A percentile compares a stretch with the other conserved stretches of the same genome.
phyloP scores from a whole-genome alignment of 805 yeast species.

The Yarrowia sp. region DNA sequence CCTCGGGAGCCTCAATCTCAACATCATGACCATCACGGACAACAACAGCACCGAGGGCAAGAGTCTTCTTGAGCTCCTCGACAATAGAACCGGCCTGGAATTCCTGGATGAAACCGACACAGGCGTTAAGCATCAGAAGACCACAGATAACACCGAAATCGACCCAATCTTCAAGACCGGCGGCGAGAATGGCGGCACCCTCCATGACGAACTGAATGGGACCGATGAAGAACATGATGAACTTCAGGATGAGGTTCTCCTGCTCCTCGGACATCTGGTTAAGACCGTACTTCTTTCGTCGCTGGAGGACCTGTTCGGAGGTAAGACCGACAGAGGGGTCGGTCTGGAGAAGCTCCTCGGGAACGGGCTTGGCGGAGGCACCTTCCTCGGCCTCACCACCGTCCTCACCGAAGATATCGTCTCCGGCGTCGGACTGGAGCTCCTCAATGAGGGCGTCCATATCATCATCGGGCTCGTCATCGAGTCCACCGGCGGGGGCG shows the following conservation, averaged over 20 bases:
- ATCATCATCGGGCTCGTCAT: slow-evolving; percentile 63
- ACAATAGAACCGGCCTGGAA: slow-evolving; percentile 98
- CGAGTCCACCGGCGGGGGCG: slow-evolving; percentile 44
- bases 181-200: slow-evolving; percentile 92
- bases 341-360: slow-evolving; percentile 81
- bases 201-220: slow-evolving; percentile 97
- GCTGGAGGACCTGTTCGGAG: slow-evolving; percentile 70
- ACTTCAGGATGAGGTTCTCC: slow-evolving; percentile 76
- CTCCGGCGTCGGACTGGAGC: slow-evolving; percentile 63
- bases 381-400: slow-evolving; percentile 45
- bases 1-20: slow-evolving; percentile 78
- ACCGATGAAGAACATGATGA: slow-evolving; percentile 85
- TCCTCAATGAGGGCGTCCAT: slow-evolving; percentile 59
- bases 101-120: slow-evolving; percentile 95
- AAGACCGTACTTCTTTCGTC: slow-evolving; percentile 88
- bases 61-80: slow-evolving; percentile 91
- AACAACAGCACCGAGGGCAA: slow-evolving; percentile 84
- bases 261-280: slow-evolving; percentile 89
- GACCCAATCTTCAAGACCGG: slow-evolving; percentile 97
- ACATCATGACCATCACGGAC: slow-evolving; percentile 75
- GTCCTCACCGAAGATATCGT: slow-evolving; percentile 43
- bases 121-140: slow-evolving; percentile 79
- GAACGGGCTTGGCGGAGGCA: slow-evolving; percentile 70
- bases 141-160: slow-evolving; percentile 97
- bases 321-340: slow-evolving; percentile 75